These are phyloP conservation scores for Aphanomyces cochlioides DNA, from an alignment of 352 stramenopile genomes.

Conservation along the genomic window DNA sequence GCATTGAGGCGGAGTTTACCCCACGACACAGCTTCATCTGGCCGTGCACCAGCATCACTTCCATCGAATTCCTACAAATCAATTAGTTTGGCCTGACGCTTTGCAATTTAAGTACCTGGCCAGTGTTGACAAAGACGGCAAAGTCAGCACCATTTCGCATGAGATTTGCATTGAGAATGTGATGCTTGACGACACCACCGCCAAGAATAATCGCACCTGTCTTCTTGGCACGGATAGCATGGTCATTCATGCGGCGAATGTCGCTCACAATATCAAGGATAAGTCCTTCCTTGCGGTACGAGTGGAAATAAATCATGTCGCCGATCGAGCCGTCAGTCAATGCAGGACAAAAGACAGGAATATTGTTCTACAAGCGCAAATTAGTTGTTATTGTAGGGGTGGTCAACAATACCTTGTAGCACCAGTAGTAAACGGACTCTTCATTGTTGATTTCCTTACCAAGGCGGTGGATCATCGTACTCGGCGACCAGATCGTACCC, in stretches of 20 bases:
- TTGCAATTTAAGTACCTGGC: conserved; percentile 45
- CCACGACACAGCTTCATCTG: conserved; percentile 99
- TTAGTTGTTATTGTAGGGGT: neutral
- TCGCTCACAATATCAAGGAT: conserved; percentile 97
- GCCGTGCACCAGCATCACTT: conserved; percentile 95
- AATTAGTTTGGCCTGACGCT: neutral
- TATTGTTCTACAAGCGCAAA: conserved; percentile 85
- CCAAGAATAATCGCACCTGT: conserved; percentile 99
- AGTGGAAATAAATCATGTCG: conserved; percentile 99
- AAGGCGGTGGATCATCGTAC: conserved; percentile 94
- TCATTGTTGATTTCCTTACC: conserved; percentile 98
- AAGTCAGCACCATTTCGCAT: conserved; percentile 99
- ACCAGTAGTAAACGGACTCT: conserved; percentile 99
- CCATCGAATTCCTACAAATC: conserved; percentile 92
- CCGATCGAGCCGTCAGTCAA: conserved; percentile 99
- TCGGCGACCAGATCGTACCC: conserved; percentile 94
- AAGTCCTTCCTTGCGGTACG: conserved; percentile 97
- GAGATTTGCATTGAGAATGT: conserved; percentile 99
- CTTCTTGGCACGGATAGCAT: conserved; percentile 91
- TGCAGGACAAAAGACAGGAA: conserved; percentile 99
- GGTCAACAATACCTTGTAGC: conserved; percentile 65
- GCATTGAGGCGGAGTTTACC: conserved; percentile 96
- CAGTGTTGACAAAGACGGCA: conserved; percentile 99
- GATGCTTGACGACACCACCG: conserved; percentile 98
- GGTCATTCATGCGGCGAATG: conserved; percentile 97